Evolutionary conservation across 2,329 filamentous ascomycete species (phyloP), one percentile per base, ranked within the genome.

Genomic region (Sarocladium oryzae): DNA sequence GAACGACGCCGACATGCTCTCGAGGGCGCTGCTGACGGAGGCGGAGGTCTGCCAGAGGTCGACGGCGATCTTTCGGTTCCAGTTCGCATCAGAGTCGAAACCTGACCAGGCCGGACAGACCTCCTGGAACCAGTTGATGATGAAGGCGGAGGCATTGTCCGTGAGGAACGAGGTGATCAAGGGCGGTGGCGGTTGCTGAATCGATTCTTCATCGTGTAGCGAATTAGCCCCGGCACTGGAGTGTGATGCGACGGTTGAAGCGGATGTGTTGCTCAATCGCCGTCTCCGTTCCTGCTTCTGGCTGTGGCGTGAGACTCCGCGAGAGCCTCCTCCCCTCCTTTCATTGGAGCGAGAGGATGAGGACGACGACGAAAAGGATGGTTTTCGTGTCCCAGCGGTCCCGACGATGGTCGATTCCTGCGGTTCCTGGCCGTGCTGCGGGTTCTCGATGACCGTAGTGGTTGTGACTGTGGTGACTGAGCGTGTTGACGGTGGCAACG

Each of bases 101-200:
- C 65, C 67, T 0, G 69, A 71, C 69, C 69, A 72, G 13, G 64
- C 59, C 1, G 69, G 61, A 35, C 69, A 72, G 6, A 72, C 69
- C 13, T 69, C 61, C 1, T 65, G 61, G 50, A 72, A 72, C 69
- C 69, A 72, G 51, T 61, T 61, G 45, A 56, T 62, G 33, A 67
- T 60, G 5, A 67, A 35, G 23, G 21, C 23, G 7, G 40, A 26
- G 3, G 40, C 37, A 16, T 26, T 11, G n/a, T 43, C 40, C 3
- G 30, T 50, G 20, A 71, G 66, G 9, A 71, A 61, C 0, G 67
- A 58, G 0, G 64, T 62, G 1, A 64, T 62, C 2, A 60, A 61
- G 32, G 68, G 62, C 4, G 59, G 33, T 16, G 32, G 18, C 3
- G 24, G 21, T 15, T 35, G 3, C 18, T 33, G 20, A 18, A 30